Base-by-base conservation (phyloP, 805 yeast species). In the Metschnikowia santaceciliae region DNA sequence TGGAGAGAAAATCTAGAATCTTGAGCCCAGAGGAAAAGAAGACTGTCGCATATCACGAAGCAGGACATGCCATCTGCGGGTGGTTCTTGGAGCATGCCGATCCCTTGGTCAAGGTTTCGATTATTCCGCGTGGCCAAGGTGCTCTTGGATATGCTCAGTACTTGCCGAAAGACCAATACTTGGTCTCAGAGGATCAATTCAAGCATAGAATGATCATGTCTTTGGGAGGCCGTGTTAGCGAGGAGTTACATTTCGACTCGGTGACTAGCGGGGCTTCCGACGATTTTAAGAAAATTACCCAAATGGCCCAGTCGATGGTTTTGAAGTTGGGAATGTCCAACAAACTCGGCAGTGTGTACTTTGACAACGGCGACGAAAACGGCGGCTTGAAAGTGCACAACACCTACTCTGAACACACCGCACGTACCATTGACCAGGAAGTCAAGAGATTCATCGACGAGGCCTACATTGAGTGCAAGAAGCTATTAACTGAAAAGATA, bases 11-110 rank as follows among this genome's bases (percentile, higher is more conserved):
- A 70, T 80, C 91, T 14, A 85, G 86, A 62, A 80, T 94, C 13
- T 75, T 95, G 54, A 82, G 90, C 2, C 86, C 90, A 1, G 91
- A 86, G 53, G 98, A 95, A 65, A 89, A 90, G 71, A 82, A 77
- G 55, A 83, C 90, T 26, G 97, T 95, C 51, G 99, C 99, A 0
- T 94, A 87, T 63, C 99, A 95, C 66, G 99, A 94, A 69, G 99
- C 99, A 3, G 99, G 99, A 3, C 99, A 95, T 70, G 99, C 99
- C 10, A 82, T 94, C 54, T 91, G 98, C 69, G 99, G 99, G 11
- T 94, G 99, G 99, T 90, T 76, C 64, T 78, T 94, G 62, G 81
- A 88, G 67, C 79, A 80, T 68, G 96, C 98, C 2, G 97, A 92
- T 65, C 99, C 99, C 6, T 74, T 95, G 51, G 76, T 94, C 53